These are phyloP conservation scores for Digitaria exilis DNA, from an alignment of 202 grass and related monocot species.

Conservation along the genomic window DNA sequence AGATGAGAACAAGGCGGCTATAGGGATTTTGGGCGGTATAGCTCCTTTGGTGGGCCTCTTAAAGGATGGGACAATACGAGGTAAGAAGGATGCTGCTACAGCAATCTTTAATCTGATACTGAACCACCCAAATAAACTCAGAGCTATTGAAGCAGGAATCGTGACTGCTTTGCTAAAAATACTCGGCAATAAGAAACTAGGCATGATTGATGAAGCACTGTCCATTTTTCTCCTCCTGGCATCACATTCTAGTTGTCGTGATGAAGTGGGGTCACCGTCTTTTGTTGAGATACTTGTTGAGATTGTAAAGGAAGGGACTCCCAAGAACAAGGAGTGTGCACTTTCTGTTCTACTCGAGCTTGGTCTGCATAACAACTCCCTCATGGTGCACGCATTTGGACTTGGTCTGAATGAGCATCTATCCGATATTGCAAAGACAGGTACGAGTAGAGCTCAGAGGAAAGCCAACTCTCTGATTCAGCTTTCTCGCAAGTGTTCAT, in stretches of 20 bases:
- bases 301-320: conserved; percentile 56
- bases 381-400: conserved; percentile 46
- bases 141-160: conserved; percentile 63
- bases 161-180: conserved; percentile 47
- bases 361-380: conserved; percentile 37
- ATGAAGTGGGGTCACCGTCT: conserved; percentile 30
- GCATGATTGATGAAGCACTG: conserved; percentile 77
- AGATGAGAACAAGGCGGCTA: conserved; percentile 64
- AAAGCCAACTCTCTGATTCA: conserved; percentile 69
- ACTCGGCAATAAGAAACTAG: conserved; percentile 50
- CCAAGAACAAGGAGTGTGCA: conserved; percentile 82
- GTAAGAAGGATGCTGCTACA: conserved; percentile 84
- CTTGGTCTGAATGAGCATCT: conserved; percentile 47
- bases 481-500: conserved; percentile 43
- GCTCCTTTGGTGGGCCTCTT: conserved; percentile 66
- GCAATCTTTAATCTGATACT: conserved; percentile 76
- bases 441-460: conserved; percentile 69
- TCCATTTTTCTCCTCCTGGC: conserved; percentile 77
- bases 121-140: conserved; percentile 61
- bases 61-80: conserved; percentile 63
- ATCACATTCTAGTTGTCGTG: conserved; percentile 50
- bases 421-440: conserved; percentile 40
- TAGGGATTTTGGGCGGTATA: conserved; percentile 61
- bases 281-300: conserved; percentile 55
- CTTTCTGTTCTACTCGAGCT: conserved; percentile 66